Percentiles rank a stretch among this genome's conserved stretches.
These are phyloP conservation scores for Laguncularia racemosa DNA, from an alignment of 345 rosid species.

Conservation along the genomic window DNA sequence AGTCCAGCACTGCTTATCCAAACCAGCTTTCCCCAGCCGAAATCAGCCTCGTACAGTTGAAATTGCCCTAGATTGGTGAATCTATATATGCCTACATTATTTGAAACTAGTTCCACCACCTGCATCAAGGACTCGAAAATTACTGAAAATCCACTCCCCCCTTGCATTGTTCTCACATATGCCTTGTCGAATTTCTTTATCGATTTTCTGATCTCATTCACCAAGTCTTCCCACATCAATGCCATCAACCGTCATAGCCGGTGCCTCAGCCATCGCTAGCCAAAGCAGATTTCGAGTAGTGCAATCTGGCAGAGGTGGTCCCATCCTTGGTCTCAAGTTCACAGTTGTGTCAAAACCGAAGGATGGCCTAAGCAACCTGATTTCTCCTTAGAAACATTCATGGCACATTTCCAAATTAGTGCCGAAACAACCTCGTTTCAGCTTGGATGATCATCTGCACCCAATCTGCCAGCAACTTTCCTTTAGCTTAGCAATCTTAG, in stretches of 20 bases:
- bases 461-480: background rate
- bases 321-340: constrained; percentile 13
- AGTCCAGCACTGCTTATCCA: constrained; percentile 12
- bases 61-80: constrained; percentile 20
- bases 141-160: background rate
- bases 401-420: constrained; percentile 17
- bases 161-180: constrained; percentile 14
- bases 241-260: background rate
- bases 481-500: constrained; percentile 8
- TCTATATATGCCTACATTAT: background rate
- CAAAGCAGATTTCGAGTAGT: constrained; percentile 17
- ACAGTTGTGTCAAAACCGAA: background rate
- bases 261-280: constrained; percentile 10
- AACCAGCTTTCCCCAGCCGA: constrained; percentile 25
- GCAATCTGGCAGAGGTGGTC: constrained; percentile 15
- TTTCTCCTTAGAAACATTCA: background rate
- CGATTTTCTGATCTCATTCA: constrained; percentile 5
- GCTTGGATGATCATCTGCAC: constrained; percentile 5
- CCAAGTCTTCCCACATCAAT: constrained; percentile 11
- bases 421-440: constrained; percentile 10
- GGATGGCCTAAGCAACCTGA: background rate
- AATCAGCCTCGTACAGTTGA: constrained; percentile 20
- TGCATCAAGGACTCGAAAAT: constrained; percentile 1
- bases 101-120: background rate
- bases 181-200: constrained; percentile 7